phyloP scores from a whole-genome alignment of 495 filamentous ascomycete genomes.

The Pyrenopolyporus hunteri region DNA sequence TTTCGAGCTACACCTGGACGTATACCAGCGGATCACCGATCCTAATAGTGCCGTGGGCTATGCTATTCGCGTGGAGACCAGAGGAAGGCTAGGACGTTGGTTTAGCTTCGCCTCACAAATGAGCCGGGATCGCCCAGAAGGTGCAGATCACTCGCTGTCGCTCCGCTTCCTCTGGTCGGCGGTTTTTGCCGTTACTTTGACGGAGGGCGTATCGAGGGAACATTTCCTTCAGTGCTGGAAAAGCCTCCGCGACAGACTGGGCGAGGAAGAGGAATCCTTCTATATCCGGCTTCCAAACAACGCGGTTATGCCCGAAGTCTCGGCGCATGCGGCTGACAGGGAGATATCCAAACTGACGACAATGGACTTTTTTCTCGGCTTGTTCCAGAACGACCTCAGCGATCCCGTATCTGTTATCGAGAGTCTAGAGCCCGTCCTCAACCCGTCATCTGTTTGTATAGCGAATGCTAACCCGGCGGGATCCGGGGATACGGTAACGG shows the following conservation, averaged over 20 bases:
- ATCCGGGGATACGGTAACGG: constrained; percentile 10
- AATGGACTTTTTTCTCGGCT: constrained; percentile 90
- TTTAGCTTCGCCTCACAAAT: constrained; percentile 69
- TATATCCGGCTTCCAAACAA: constrained; percentile 81
- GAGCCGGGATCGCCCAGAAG: constrained; percentile 50
- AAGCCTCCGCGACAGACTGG: constrained; percentile 58
- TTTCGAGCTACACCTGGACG: constrained; percentile 88
- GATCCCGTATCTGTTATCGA: constrained; percentile 86
- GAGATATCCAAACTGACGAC: constrained; percentile 92
- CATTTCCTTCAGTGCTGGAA: constrained; percentile 82
- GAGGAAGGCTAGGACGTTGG: constrained; percentile 78
- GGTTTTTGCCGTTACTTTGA: constrained; percentile 73
- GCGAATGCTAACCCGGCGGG: constrained; percentile 15
- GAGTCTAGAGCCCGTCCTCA: constrained; percentile 88
- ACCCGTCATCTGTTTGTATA: constrained; percentile 65
- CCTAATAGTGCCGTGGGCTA: constrained; percentile 71
- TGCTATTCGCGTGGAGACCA: constrained; percentile 63
- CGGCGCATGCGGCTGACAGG: constrained; percentile 76
- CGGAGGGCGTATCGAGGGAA: constrained; percentile 71
- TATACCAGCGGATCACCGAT: constrained; percentile 77
- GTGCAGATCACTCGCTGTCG: constrained; percentile 54
- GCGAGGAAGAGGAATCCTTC: constrained; percentile 38
- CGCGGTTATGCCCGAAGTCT: constrained; percentile 86
- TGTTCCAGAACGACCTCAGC: constrained; percentile 71
- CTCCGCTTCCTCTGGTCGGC: constrained; percentile 84